Conservation (phyloP, 2,329 filamentous ascomycete species). For the Pseudogymnoascus sp. region DNA sequence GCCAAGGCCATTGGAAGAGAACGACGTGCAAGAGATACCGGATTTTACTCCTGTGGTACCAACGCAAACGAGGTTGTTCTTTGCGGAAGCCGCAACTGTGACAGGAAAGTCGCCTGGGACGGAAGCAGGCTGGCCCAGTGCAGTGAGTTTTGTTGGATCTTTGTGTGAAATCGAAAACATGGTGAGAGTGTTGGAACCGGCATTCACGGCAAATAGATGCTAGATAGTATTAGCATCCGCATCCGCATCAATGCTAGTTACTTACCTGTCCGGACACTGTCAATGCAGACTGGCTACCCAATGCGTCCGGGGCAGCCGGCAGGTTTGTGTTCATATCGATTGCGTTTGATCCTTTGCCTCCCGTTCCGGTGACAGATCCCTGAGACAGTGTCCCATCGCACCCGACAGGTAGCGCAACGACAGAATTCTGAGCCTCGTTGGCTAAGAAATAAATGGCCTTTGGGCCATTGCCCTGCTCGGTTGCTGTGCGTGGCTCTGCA, state of each 20-base stretch:
- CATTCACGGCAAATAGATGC: conserved; percentile 48
- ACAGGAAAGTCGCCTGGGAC: conserved; percentile 45
- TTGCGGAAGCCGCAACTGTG: conserved; percentile 22
- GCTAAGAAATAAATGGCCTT: conserved; percentile 49
- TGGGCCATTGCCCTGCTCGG: background rate
- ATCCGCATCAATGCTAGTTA: background rate
- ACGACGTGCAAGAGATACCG: conserved; percentile 36
- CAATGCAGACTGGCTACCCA: conserved; percentile 44
- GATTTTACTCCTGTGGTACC: conserved; percentile 36
- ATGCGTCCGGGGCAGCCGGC: conserved; percentile 39
- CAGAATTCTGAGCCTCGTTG: conserved; percentile 41
- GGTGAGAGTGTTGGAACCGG: conserved; percentile 43
- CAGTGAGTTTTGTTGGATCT: conserved; percentile 37
- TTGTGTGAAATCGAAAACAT: conserved; percentile 38
- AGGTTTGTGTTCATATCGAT: conserved; percentile 31
- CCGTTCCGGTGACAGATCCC: conserved; percentile 37
- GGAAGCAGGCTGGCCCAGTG: conserved; percentile 35
- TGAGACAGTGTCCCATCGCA: conserved; percentile 38
- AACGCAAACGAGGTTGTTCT: conserved; percentile 33
- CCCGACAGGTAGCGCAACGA: conserved; percentile 42
- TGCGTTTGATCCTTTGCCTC: conserved; percentile 37
- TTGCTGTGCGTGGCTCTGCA: background rate
- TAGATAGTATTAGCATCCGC: conserved; percentile 21
- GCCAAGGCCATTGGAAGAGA: background rate
- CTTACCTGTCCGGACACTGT: conserved; percentile 43